phyloP scores from a whole-genome alignment of 2,329 filamentous ascomycete species.

The Xylariaceae sp. region DNA sequence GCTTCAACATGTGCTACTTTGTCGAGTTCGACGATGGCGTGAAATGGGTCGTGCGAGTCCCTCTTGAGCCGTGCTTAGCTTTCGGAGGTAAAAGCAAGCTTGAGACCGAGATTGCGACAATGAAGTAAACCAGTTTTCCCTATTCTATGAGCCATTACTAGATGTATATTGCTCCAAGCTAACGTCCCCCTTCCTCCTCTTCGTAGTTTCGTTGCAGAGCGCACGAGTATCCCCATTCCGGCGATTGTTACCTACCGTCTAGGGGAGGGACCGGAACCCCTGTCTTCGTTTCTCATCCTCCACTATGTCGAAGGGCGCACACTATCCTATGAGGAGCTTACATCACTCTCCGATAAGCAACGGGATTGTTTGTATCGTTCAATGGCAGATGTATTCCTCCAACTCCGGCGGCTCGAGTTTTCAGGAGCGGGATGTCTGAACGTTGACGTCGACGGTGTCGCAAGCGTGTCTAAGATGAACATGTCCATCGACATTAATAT shows the following conservation, averaged over 20 bases:
- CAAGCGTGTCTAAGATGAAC: conserved; percentile 9
- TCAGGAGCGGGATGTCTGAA: conserved; percentile 14
- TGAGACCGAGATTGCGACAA: too few relatives aligned
- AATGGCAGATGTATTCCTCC: conserved; percentile 20
- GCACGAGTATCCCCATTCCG: conserved; percentile 23
- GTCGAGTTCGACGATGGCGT: conserved; percentile 18
- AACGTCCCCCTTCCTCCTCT: too few relatives aligned
- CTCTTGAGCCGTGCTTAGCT: conserved; percentile 19
- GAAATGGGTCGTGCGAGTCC: conserved; percentile 24
- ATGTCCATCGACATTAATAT: conserved; percentile 8
- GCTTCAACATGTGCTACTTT: conserved; percentile 25
- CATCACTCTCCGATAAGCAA: conserved; percentile 15
- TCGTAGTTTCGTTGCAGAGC: too few relatives aligned
- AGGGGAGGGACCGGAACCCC: conserved; percentile 11
- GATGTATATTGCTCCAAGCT: too few relatives aligned
- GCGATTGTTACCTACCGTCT: conserved; percentile 17
- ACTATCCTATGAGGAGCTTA: conserved; percentile 12
- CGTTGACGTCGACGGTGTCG: conserved; percentile 4
- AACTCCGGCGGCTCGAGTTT: conserved; percentile 18
- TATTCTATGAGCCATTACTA: too few relatives aligned
- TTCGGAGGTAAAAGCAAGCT: too few relatives aligned
- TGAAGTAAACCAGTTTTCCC: too few relatives aligned
- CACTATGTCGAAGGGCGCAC: conserved; percentile 19
- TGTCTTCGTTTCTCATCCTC: conserved; percentile 23
- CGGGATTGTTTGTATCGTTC: conserved; percentile 12